Evolutionary conservation across 2,329 filamentous ascomycete genomes (phyloP), one percentile per base, ranked within the genome.

Genomic region (Sporothrix pseudoabietina): DNA sequence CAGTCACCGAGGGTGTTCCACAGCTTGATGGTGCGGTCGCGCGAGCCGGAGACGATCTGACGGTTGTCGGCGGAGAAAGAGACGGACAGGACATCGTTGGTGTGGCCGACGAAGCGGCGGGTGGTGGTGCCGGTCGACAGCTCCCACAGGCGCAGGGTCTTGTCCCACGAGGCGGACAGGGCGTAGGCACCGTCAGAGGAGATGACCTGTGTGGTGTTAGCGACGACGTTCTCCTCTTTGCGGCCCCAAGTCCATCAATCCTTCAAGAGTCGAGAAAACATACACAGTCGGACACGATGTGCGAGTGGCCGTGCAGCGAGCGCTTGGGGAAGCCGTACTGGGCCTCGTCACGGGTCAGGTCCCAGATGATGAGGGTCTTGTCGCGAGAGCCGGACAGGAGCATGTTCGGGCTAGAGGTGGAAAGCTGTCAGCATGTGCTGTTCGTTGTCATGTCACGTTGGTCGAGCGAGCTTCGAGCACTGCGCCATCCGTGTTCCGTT

Each of bases 1-100:
- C 96, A 99, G 91, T 99, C 96, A 87, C 96, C 96, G 79, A 99
- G 94, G 81, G 96, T 99, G 90, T 99, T 99, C 96, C 96, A 99
- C 82, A 99, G 92, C 93, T 98, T 99, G 90, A 99, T 98, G 83
- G 93, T 94, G 85, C 94, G 92, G 89, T 99, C 96, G 85, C 96
- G 94, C 78, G 96, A 98, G 79, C 94, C 96, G 79, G 96, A 98
- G 82, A 98, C 96, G 86, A 99, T 98, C 90, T 98, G 96, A 84
- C 96, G 93, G 93, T 98, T 98, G 90, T 99, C 96, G 90, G 96
- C 96, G 81, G 96, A 98, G 93, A 99, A 99, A 80, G 94, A 98
- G 85, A 99, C 96, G 85, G 95, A 98, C 84, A 98, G 94, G 81
- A 99, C 95, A 83, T 98, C 96, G 90, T 97, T 97, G 89, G 90